Base-by-base conservation (phyloP, 2,329 filamentous ascomycete genomes). In the Claviceps sp. region DNA sequence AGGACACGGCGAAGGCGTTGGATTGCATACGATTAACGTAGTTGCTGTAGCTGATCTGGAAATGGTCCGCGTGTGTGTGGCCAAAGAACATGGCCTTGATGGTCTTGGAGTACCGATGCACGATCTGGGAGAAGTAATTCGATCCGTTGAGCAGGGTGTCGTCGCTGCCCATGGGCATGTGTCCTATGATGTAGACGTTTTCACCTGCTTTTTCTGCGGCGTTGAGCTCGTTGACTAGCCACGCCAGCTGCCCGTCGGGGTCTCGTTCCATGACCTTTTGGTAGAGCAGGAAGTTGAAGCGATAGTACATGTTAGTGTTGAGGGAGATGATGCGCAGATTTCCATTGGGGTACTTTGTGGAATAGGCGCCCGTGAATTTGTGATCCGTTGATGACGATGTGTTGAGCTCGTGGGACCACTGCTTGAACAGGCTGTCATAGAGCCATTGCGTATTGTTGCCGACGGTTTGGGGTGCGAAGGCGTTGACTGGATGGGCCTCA, bases 231-330 rank as follows among this genome's bases (percentile, higher is more conserved):
- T 59, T 49, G 7, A 76, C 71, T 9, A 81, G 66, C 74, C 76
- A 80, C 22, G 66, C 63, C 3, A 81, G 65, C 59, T 79, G 72
- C 18, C 67, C 67, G 60, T 71, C 71, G 2, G 77, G 77, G 58
- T 81, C 77, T 13, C 61, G 49, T 16, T 54, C 54, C 66, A 77
- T 72, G 1, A 69, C 65, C 46, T 72, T 67, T 55, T 73, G 67
- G 57, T 78, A 81, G 38, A 77, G 61, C 65, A 72, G 76, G 60
- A 75, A 78, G 66, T 82, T 81, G 54, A 72, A 64, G n/a, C 69
- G 71, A 61, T 82, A 81, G 64, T 75, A 80, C 54, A 80, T 63
- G 60, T 81, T 78, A 18, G 76, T 80, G 66, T 78, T 81, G 57
- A 81, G 66, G 4, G 77, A 79, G 59, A 82, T 79, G 58, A 82